Evolutionary conservation across 176 grass and related monocot species (phyloP), one percentile per base, ranked within the genome.

Genomic region (Neostapfia colusana): DNA sequence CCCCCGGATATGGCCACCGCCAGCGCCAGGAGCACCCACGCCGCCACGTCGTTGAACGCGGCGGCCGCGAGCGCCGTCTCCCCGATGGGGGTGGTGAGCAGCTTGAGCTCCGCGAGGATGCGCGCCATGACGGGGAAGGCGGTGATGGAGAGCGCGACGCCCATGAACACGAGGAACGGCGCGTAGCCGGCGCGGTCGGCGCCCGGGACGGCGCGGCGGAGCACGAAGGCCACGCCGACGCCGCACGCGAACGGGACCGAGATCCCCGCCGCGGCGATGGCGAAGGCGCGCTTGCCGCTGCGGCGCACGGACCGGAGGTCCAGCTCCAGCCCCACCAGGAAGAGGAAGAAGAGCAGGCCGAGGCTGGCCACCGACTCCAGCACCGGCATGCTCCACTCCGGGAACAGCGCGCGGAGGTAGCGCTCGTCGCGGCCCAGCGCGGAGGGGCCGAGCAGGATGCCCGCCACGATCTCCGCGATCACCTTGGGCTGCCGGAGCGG

Each of bases 401-500:
- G 93, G 69, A 97, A 97, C 3, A 97, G 7, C 6, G 42, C 81
- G 34, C n/a, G 45, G 5, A 97, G 86, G 86, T 97, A 97, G 6
- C 65, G 1, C 17, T 63, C 15, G 88, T 97, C 91, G 15, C 93
- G 88, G 45, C 93, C 93, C 1, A 97, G 69, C 28, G 78, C 93
- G 8, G 93, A 97, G 1, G 90, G 93, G 14, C 93, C 93, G 4
- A 97, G 84, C 0, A 97, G 35, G 65, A 97, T 93, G 18, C 93
- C 93, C 0, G 85, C 93, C 0, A 93, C 72, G 70, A 93, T 97
- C 93, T 97, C 93, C 4, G 93, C 93, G 77, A 97, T 89, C 26
- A 93, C 90, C 74, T 97, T 93, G 53, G 93, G 93, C 70, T 97
- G 93, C 0, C 90, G 90, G 49, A 97, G 90, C 1, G 93, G 93